Evolutionary conservation across 441 rosid genomes (phyloP), one percentile per base, ranked within the genome.

Genomic region (Jatropha podagrica): DNA sequence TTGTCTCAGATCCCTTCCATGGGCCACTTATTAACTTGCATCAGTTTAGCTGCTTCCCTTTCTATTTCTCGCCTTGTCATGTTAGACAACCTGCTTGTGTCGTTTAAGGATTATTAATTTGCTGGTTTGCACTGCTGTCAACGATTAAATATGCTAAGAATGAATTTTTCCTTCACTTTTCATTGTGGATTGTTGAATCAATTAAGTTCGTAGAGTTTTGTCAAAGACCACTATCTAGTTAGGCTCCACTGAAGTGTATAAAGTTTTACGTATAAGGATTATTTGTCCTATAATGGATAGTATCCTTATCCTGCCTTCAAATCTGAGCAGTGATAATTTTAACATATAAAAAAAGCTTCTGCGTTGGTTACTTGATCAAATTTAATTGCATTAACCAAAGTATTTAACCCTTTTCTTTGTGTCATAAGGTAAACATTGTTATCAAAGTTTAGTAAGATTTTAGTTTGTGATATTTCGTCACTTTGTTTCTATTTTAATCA

Each of bases 1-100:
- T 74, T 67, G 55, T 48, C 20, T 65, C 41, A 42, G 18, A 13
- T 67, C 11, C 71, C n/a, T 69, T 54, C 60, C 18, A 54, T n/a
- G 59, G 67, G 26, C 46, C 32, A 41, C 38, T 44, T 51, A 37
- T 60, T 61, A 69, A 37, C 38, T 78, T 51, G 32, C 8, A 59
- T 27, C 44, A 54, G 20, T 48, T 38, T 58, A 60, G 49, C 41
- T 63, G 58, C 49, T 73, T 42, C 9, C 59, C 62, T 75, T n/a
- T 59, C 68, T 76, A 10, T 40, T 56, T 32, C 60, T 77, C 4
- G 20, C 23, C 32, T 63, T 64, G 42, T 44, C 9, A 20, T 51
- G 46, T 77, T 48, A 32, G 52, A 59, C 52, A 4, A 17, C 3
- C 52, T 38, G 11, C 2, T 63, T 8, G 11, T 13, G 7, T 11